phyloP scores from a whole-genome alignment of 768 basidiomycete genomes.

The Hygrophorus pudorinus region DNA sequence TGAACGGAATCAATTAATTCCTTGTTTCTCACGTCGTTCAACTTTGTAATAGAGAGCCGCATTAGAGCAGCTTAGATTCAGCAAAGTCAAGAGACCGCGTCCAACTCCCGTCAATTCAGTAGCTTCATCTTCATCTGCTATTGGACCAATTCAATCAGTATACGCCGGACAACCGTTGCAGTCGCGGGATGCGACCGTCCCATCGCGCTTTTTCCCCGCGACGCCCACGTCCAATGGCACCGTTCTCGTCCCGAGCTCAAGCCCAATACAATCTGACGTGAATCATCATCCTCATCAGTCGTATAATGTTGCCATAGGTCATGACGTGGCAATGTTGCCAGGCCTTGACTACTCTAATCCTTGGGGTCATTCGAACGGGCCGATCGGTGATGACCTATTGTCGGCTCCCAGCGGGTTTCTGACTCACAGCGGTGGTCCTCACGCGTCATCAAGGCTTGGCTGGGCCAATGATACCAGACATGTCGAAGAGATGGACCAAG shows the following conservation, averaged over 20 bases:
- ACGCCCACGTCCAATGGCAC: constrained; percentile 39
- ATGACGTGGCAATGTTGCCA: constrained; percentile 35
- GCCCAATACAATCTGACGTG: constrained; percentile 40
- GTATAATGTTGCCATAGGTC: constrained; percentile 23
- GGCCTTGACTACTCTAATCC: constrained; percentile 25
- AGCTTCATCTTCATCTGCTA: constrained; percentile 15
- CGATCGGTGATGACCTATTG: constrained; percentile 40
- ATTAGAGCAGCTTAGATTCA: constrained; percentile 38
- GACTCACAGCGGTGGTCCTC: constrained; percentile 25
- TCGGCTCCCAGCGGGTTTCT: constrained; percentile 51
- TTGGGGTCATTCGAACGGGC: constrained; percentile 26
- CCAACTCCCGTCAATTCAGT: constrained; percentile 15
- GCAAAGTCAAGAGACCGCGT: constrained; percentile 24
- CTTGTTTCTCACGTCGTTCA: constrained; percentile 10
- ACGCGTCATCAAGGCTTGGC: constrained; percentile 48
- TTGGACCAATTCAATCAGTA: constrained; percentile 14
- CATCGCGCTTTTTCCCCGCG: constrained; percentile 50
- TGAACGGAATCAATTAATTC: constrained; percentile 6
- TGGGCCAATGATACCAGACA: constrained; percentile 27
- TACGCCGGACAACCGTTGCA: constrained; percentile 44
- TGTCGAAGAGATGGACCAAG: constrained; percentile 34
- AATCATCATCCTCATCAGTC: constrained; percentile 28
- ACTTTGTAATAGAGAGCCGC: constrained; percentile 27
- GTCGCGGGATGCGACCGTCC: constrained; percentile 66
- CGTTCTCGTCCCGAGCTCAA: constrained; percentile 71